Base-by-base conservation (phyloP, 345 rosid species). In the Aegle marmelos region DNA sequence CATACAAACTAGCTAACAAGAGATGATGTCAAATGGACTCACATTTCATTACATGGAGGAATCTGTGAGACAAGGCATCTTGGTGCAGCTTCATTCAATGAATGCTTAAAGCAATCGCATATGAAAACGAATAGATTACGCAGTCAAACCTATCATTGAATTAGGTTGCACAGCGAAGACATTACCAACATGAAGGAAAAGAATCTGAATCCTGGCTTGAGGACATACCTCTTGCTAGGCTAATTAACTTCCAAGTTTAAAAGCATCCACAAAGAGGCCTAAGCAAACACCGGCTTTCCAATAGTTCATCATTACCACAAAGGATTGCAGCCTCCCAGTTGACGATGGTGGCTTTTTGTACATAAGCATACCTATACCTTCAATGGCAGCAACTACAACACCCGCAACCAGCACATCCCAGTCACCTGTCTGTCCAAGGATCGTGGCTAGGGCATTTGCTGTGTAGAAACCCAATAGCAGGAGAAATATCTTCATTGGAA, bases 211-310 rank as follows among this genome's bases (percentile, higher is more conserved):
- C 34, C 56, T 5, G 3, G 68, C 27, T 28, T 11, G 11, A 19
- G 60, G 45, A 19, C 4, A 13, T 73, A 73, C 67, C 37, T 25
- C 9, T 45, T 4, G 34, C 41, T 21, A 45, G 6, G 48, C 60
- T 17, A 16, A 36, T 81, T 70, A 96, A 81, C 99, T 96, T 58
- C 99, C 97, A 65, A 96, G 79, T 73, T 96, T 96, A 76, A 96
- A 96, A 77, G 99, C 99, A 83, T 96, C 98, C n/a, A 96, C 98
- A 79, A 94, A 94, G 79, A 94, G 98, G 60, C 99, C 98, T 80
- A 96, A 85, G 85, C 97, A 92, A 73, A 94, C 91, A 67, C 98
- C 98, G 4, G 99, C 98, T 89, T 94, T 96, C 99, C 97, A 94
- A 76, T 89, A 94, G 80, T 95, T 95, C 88, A 93, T 75, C 91